Evolutionary conservation across 768 basidiomycete species (phyloP), one percentile per base, ranked within the genome.

Genomic region (Xerocomus potaroensis): DNA sequence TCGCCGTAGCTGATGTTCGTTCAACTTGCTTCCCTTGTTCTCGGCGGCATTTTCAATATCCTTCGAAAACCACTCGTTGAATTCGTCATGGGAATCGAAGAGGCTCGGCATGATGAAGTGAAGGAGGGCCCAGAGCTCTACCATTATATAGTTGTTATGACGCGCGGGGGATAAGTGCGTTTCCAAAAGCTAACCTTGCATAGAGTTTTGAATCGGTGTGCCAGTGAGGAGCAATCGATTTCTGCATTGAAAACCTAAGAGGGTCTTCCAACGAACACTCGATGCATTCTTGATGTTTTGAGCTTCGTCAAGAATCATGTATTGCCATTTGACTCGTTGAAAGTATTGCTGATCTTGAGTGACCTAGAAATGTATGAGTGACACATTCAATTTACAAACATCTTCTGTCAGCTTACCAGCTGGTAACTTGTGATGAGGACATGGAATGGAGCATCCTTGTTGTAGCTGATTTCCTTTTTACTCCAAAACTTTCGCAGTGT

Each of bases 31-130:
- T 5, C 88, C 90, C 58, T 91, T 89, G 63, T 92, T 93, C 65
- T 92, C 93, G 4, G 81, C 81, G 15, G 91, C 91, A 61, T 89
- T 94, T 72, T 99, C 96, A 44, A 98, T 97, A 60, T 97, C 96
- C 68, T 97, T 96, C 10, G 95, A 96, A 66, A 99, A 99, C 96
- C 96, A 99, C 66, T 98, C 95, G 63, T 88, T 92, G 74, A 99
- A 99, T 69, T 99, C 96, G 61, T 98, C 94, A 60, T 98, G 94
- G 12, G 94, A 97, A 66, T 98, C 96, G 67, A 99, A 99, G 44
- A 99, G 73, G 63, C 90, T 94, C 3, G 96, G 96, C 96, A 99
- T 99, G 72, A 99, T 98, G 73, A 99, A 99, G 65, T 99, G 96
- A 34, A 99, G 74, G 48, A 99, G 74, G 1, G 96, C 96, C 96